Evolutionary conservation across 495 filamentous ascomycete species (phyloP), one percentile per base, ranked within the genome.

Genomic region (Aspergillus sclerotioniger): DNA sequence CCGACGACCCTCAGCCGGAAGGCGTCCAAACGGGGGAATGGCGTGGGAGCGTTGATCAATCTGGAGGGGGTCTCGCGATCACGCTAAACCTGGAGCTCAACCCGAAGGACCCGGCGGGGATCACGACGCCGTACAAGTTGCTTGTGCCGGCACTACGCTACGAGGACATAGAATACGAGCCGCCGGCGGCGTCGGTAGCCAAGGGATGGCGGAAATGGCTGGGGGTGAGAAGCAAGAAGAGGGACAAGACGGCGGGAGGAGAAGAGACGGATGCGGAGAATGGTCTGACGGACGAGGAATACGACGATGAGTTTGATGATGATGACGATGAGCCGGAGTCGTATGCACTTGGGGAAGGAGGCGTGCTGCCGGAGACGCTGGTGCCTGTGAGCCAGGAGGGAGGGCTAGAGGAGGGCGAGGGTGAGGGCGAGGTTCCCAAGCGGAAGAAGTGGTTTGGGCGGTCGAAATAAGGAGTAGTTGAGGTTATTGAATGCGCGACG

Each of bases 41-140:
- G 85, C 25, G 77, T 68, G 6, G 69, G 66, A 39, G 58, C 68
- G 48, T 67, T 70, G 21, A 74, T 92, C 63, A 82, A 95, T 60
- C 78, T 96, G 0, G 77, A 90, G 59, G 86, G 43, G 92, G 90
- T 3, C 76, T 98, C 20, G 91, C 96, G 51, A 84, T 98, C 28
- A 86, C 81, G 9, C 70, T 98, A 28, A 93, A 95, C 62, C 83
- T 94, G 63, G 94, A 98, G 74, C 83, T 97, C 61, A 89, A 84
- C 62, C 84, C 88, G 28, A 82, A 83, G 56, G 90, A 98, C 64
- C 94, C 95, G 0, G 82, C 87, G 0, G 95, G 94, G n/a, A 88
- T 87, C 62, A 98, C 94, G 3, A 82, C 84, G 45, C 88, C 91
- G 31, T 98, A 98, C 68, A 80, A 92, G 19, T 70, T 98, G 21